These are phyloP conservation scores for Allium cepa DNA, from an alignment of 106 monocot species.

Conservation along the genomic window DNA sequence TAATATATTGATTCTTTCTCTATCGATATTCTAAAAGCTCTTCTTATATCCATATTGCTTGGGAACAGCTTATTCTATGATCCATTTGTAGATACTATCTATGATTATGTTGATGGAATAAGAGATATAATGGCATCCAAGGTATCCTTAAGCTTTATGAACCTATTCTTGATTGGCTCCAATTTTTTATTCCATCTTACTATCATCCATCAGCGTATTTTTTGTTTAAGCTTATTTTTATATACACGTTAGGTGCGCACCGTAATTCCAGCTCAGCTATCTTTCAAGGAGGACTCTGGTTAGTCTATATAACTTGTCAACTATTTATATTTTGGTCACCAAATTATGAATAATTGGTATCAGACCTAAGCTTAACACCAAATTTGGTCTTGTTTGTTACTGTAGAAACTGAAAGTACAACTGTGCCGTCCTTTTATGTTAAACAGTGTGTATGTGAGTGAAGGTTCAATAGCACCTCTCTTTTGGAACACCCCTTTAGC, in stretches of 20 bases:
- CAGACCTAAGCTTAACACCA: too few relatives aligned
- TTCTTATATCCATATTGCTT: background rate
- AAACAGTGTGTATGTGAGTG: too few relatives aligned
- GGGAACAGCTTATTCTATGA: constrained; percentile 81
- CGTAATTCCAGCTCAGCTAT: constrained; percentile 65
- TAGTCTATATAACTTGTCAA: constrained; percentile 12
- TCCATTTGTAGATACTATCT: constrained; percentile 48
- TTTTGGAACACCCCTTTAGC: too few relatives aligned
- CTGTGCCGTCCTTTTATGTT: too few relatives aligned
- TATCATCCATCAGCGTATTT: background rate
- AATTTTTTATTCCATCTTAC: background rate
- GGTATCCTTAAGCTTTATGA: constrained; percentile 31
- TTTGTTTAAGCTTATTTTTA: background rate
- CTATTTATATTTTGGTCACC: background rate
- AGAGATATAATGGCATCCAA: constrained; percentile 52
- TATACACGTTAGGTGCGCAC: constrained; percentile 49
- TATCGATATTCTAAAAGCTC: too few relatives aligned
- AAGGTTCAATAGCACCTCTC: too few relatives aligned
- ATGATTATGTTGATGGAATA: constrained; percentile 84
- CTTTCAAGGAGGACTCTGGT: constrained; percentile 87
- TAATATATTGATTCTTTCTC: too few relatives aligned
- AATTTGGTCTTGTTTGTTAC: too few relatives aligned
- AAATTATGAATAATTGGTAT: too few relatives aligned
- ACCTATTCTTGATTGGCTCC: too few relatives aligned
- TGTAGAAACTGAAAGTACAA: too few relatives aligned